Base-by-base conservation (phyloP, 1,284 basidiomycete species). In the Stereum hirsutum region DNA sequence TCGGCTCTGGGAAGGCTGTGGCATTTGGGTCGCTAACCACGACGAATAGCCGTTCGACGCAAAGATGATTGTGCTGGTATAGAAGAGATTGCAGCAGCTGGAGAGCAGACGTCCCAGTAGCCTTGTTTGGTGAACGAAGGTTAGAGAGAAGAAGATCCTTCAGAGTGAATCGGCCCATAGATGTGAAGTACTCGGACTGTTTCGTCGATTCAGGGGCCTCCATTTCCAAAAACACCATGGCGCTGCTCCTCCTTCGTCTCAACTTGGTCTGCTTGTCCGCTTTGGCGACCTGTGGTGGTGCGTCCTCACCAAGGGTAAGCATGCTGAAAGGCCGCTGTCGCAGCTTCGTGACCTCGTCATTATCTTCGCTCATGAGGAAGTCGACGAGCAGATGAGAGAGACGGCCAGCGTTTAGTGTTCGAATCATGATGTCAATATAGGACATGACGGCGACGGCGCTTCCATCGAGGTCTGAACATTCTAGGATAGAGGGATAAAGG, bases 401-500 rank as follows among this genome's bases (percentile, higher is more conserved):
- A 41, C 72, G 74, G 19, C 85, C 84, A 33, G 81, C 71, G 43
- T 80, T 75, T 12, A 94, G 70, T 0, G 83, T 87, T 39, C 81
- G 74, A 42, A 94, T 74, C 66, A 92, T 83, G 54, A 89, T 77
- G 48, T 97, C 90, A 48, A 98, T 82, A 56, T 99, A 98, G n/a
- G 87, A 91, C 75, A 98, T 84, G 41, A 98, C 92, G 2, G 95
- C 95, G 1, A 96, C 87, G 0, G 93, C 89, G 50, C 92, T 96
- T 20, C 94, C 94, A 60, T 99, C 94, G 5, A 70, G 60, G 49
- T 91, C 88, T 1, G 92, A 94, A 62, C 92, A 96, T 58, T 98
- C 94, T 40, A 97, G 71, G 39, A 99, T 78, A 5, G 91, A 90
- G 0, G 94, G 92, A 57, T 96, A 96, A 25, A 97, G 66, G 21